Evolutionary conservation across 2,329 filamentous ascomycete species (phyloP).

Genomic region (Fusarium proliferatum): DNA sequence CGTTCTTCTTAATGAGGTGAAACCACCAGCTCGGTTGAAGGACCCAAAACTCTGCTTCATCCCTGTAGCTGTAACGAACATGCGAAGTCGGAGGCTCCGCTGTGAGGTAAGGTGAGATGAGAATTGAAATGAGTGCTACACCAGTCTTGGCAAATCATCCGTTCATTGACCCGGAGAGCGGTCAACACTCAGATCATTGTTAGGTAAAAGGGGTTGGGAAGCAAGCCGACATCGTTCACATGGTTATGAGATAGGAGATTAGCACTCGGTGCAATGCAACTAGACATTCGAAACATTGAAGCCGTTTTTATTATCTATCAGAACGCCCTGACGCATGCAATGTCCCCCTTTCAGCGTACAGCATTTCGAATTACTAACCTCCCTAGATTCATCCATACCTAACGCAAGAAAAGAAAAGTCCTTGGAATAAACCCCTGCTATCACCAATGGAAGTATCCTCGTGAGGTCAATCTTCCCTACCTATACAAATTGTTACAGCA

Average conservation of each 20-base stretch:
- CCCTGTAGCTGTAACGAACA: conserved; percentile 24
- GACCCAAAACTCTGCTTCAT: conserved; percentile 12
- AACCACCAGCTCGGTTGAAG: conserved; percentile 35
- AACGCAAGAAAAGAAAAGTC: conserved; percentile 19
- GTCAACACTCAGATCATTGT: not conserved
- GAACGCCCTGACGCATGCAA: conserved; percentile 46
- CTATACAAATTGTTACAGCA: conserved; percentile 68
- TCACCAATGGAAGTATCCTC: conserved; percentile 7
- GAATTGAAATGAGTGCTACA: conserved; percentile 25
- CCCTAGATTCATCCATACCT: conserved; percentile 20
- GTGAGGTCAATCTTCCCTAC: conserved; percentile 14
- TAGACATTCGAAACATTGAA: conserved; percentile 31
- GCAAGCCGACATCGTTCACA: conserved; percentile 8
- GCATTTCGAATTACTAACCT: conserved; percentile 44
- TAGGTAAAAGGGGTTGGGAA: conserved; percentile 19
- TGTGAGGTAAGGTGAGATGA: conserved; percentile 24
- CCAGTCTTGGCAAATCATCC: conserved; percentile 28
- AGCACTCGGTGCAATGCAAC: conserved; percentile 4
- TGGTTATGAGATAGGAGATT: conserved; percentile 3
- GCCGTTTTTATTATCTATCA: conserved; percentile 44
- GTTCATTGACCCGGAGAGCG: conserved; percentile 1
- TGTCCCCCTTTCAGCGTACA: conserved; percentile 36
- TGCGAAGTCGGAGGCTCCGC: conserved; percentile 17
- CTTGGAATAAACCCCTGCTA: conserved; percentile 24
- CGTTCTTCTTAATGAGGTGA: conserved; percentile 23